A percentile compares a stretch with the other conserved stretches of the same genome.
phyloP scores from a whole-genome alignment of 2,329 filamentous ascomycete genomes.

The Apiospora phragmitis region DNA sequence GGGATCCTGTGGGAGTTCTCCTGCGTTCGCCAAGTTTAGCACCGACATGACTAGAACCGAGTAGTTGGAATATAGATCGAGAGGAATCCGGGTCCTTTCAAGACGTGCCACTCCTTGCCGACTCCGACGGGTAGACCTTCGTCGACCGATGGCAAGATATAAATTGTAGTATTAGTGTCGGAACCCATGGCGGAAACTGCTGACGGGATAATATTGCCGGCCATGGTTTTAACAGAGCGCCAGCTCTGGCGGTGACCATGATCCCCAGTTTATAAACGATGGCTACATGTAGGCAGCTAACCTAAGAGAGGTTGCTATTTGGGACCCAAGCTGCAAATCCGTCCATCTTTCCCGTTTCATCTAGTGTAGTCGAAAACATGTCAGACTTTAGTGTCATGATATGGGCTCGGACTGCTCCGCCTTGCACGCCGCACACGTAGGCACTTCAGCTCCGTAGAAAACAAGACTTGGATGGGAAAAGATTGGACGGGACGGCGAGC shows the following conservation, averaged over 20 bases:
- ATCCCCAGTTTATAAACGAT: background rate
- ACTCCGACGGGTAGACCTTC: too few relatives aligned
- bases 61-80: background rate
- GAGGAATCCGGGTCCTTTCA: background rate
- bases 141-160: background rate
- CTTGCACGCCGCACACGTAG: background rate
- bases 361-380: background rate
- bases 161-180: background rate
- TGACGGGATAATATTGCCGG: background rate
- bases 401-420: background rate
- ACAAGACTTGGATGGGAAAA: background rate
- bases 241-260: background rate
- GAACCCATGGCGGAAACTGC: background rate
- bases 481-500: background rate
- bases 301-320: too few relatives aligned
- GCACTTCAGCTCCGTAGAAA: background rate
- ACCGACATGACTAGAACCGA: background rate
- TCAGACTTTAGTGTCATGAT: background rate
- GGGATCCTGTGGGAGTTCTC: conserved; percentile 35
- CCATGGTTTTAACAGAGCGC: background rate
- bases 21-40: background rate
- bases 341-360: background rate
- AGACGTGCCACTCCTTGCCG: background rate
- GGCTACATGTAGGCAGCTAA: background rate
- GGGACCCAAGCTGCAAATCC: background rate